These are phyloP conservation scores for Casuarina glauca DNA, from an alignment of 306 rosid species.

Conservation along the genomic window DNA sequence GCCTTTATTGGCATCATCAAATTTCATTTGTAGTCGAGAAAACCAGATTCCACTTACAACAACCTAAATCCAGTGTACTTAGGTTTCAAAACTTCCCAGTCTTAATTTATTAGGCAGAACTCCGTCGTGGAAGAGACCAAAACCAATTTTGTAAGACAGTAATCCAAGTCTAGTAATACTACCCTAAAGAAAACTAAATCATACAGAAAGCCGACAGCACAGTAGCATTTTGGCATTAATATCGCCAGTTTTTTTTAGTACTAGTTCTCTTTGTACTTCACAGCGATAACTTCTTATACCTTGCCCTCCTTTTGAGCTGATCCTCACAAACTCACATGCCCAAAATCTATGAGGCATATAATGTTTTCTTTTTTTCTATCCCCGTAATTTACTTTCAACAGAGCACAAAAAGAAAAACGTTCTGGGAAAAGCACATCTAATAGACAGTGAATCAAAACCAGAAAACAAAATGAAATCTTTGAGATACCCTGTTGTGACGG, in stretches of 20 bases:
- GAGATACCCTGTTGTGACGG: too few species aligned
- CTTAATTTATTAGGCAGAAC: background rate
- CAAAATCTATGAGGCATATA: background rate
- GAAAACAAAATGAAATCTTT: too few species aligned
- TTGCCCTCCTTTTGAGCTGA: background rate
- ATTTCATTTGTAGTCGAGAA: background rate
- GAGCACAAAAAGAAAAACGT: too few species aligned
- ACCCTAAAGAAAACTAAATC: too few species aligned
- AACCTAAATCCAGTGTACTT: background rate
- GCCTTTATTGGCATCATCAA: background rate
- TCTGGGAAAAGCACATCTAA: too few species aligned
- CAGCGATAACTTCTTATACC: background rate
- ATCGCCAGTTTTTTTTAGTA: background rate
- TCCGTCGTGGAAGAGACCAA: background rate
- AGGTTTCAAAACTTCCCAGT: background rate
- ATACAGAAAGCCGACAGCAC: too few species aligned
- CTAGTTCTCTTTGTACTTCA: background rate
- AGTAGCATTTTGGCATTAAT: background rate
- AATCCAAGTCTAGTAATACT: background rate
- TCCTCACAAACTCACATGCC: background rate
- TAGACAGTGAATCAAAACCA: too few species aligned
- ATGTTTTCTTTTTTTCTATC: background rate
- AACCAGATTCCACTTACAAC: background rate
- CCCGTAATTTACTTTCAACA: background rate
- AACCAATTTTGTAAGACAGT: background rate